Conservation (phyloP, 352 stramenopile species). For the Pythium myriotylum region DNA sequence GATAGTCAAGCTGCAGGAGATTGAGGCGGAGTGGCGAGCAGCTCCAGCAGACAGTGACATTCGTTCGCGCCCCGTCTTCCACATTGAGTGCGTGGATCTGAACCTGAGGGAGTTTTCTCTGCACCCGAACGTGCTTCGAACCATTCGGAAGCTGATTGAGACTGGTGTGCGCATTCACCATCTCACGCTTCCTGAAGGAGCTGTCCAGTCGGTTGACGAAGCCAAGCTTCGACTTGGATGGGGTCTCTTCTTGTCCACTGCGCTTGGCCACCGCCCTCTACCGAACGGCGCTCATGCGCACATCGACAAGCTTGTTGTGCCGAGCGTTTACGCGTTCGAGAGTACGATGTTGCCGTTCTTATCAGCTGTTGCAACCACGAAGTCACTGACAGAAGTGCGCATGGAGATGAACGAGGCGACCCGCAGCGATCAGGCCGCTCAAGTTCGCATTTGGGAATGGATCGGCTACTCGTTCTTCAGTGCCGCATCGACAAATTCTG, state of each 20-base stretch:
- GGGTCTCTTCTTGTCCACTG: conserved; percentile 3
- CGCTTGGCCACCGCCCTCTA: conserved; percentile 3
- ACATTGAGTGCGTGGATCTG: conserved; percentile 2
- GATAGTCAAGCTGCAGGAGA: conserved; percentile 7
- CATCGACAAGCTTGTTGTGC: conserved; percentile 4
- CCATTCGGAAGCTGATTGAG: not conserved
- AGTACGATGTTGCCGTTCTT: not conserved
- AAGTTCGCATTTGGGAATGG: conserved; percentile 2
- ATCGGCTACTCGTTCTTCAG: conserved; percentile 1
- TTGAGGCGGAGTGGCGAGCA: conserved; percentile 4
- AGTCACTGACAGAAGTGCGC: not conserved
- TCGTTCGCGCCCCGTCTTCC: conserved; percentile 2
- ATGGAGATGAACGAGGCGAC: not conserved
- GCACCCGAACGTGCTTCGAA: not conserved
- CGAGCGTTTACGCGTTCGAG: not conserved
- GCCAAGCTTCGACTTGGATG: conserved; percentile 1
- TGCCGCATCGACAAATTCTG: not conserved
- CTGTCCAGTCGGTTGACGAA: not conserved
- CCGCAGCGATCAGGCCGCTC: not conserved
- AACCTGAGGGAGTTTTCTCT: conserved; percentile 9
- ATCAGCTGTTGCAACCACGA: conserved; percentile 1
- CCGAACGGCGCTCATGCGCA: not conserved
- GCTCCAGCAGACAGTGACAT: not conserved
- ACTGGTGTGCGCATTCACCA: conserved; percentile 1
- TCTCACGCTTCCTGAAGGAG: conserved; percentile 2